Evolutionary conservation across 805 yeast genomes (phyloP), one percentile per base, ranked within the genome.

Genomic region (Priceomyces fermenticarens): DNA sequence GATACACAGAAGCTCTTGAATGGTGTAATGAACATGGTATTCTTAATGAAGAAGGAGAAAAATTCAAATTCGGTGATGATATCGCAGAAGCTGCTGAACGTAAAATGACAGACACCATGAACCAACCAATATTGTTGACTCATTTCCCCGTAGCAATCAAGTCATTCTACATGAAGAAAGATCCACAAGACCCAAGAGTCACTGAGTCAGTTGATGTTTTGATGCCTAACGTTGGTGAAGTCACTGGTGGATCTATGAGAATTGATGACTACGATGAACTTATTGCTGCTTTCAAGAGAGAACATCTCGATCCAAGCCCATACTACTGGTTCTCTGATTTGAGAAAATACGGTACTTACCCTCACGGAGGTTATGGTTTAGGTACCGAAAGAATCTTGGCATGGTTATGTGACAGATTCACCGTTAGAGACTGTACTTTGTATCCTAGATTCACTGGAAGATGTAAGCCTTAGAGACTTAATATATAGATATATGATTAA

Each of bases 71-170:
- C 54, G 99, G 99, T 65, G 99, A 93, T 62, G 99, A 93, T 65
- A 93, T 93, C 50, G 97, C 98, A 46, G 99, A 93, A 73, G 99
- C 99, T 42, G 99, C 97, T 44, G 99, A 93, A 78, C 86, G 99
- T 65, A 87, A 84, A 68, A 93, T 93, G 99, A 88, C 96, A 27
- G 99, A 93, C 64, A 78, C 86, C 44, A 85, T 93, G 64, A 90
- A 90, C 60, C 85, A 78, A 49, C 99, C 99, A 50, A 90, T 93
- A 54, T 76, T 93, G 53, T 81, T 93, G 64, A 91, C 81, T 42
- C 79, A 90, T 58, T 93, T 93, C 91, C 99, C 99, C 40, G 88
- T 88, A 39, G 97, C 85, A 66, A 88, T 93, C 74, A 93, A 93
- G 70, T 88, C 98, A 4, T 93, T 93, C 78, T 93, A 93, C 84